Conservation (phyloP, 306 rosid species). For the Comarum palustre region DNA sequence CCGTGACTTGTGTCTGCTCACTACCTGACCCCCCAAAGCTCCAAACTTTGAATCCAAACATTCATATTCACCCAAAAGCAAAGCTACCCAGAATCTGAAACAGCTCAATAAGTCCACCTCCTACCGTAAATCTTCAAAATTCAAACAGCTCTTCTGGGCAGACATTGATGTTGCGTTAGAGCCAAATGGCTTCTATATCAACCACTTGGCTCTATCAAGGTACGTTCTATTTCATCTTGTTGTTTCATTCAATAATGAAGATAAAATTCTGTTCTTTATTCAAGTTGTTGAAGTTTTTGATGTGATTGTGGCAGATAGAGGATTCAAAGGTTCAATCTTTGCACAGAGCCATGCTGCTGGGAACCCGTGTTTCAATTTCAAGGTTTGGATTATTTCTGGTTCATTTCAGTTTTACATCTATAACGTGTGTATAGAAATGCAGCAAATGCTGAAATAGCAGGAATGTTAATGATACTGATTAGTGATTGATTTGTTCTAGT, state of each 20-base stretch:
- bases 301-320: constrained; percentile 38
- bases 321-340: constrained; percentile 37
- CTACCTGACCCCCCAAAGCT: not conserved
- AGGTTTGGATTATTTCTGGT: constrained; percentile 37
- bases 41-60: constrained; percentile 7
- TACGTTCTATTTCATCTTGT: constrained; percentile 2
- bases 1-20: not conserved
- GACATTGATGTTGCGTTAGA: constrained; percentile 21
- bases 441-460: not conserved
- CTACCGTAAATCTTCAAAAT: not conserved
- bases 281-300: not conserved
- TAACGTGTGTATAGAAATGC: not conserved
- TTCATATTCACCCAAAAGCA: not conserved
- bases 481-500: constrained; percentile 22
- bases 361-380: constrained; percentile 51
- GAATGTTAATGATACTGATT: not conserved
- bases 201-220: constrained; percentile 42
- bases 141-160: not conserved
- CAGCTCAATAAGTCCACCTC: constrained; percentile 7
- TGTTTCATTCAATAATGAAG: not conserved
- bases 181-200: constrained; percentile 40
- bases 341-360: constrained; percentile 36
- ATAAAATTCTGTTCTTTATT: not conserved
- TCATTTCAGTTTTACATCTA: not conserved
- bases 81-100: not conserved